A percentile compares a stretch with the other conserved stretches of the same genome.
These are phyloP conservation scores for Ascochyta rabiei DNA, from an alignment of 2,329 filamentous ascomycete species.

Conservation along the genomic window DNA sequence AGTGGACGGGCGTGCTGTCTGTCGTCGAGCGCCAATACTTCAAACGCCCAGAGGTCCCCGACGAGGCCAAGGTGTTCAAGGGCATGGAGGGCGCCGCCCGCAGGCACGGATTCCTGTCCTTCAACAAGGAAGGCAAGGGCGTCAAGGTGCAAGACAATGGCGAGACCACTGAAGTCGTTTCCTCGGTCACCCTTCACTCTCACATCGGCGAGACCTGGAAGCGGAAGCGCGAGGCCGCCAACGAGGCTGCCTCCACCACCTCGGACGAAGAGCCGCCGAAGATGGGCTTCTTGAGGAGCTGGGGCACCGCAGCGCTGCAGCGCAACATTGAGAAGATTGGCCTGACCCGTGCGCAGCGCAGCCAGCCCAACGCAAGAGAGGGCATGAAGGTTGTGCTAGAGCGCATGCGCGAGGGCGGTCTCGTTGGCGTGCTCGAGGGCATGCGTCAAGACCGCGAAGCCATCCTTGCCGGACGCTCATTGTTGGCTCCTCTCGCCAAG, in stretches of 20 bases:
- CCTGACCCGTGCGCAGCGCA: constrained; percentile 76
- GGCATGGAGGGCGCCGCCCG: constrained; percentile 40
- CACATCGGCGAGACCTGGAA: constrained; percentile 71
- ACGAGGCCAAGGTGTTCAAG: constrained; percentile 36
- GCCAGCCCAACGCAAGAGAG: constrained; percentile 79
- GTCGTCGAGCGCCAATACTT: constrained; percentile 80
- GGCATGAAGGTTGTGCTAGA: constrained; percentile 84
- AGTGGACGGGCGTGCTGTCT: constrained; percentile 79
- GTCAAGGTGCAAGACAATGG: constrained; percentile 38
- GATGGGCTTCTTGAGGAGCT: constrained; percentile 64
- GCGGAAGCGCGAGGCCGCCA: constrained; percentile 53
- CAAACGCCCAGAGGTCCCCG: constrained; percentile 51
- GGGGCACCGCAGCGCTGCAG: constrained; percentile 75
- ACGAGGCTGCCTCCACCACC: constrained; percentile 39
- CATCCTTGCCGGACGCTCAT: constrained; percentile 35
- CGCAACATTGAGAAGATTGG: constrained; percentile 80
- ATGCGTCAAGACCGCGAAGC: constrained; percentile 67
- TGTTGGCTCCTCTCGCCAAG: constrained; percentile 18
- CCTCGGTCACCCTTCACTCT: constrained; percentile 75
- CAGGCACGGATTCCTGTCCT: constrained; percentile 42
- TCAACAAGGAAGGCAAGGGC: constrained; percentile 26
- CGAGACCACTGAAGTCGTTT: constrained; percentile 69
- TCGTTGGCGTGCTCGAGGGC: constrained; percentile 72
- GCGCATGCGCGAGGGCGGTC: constrained; percentile 68
- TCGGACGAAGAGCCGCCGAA: constrained; percentile 55